Percentiles rank a stretch among this genome's conserved stretches.
Evolutionary conservation across 2,329 filamentous ascomycete genomes (phyloP).

Genomic region (Sporothrix mexicana): DNA sequence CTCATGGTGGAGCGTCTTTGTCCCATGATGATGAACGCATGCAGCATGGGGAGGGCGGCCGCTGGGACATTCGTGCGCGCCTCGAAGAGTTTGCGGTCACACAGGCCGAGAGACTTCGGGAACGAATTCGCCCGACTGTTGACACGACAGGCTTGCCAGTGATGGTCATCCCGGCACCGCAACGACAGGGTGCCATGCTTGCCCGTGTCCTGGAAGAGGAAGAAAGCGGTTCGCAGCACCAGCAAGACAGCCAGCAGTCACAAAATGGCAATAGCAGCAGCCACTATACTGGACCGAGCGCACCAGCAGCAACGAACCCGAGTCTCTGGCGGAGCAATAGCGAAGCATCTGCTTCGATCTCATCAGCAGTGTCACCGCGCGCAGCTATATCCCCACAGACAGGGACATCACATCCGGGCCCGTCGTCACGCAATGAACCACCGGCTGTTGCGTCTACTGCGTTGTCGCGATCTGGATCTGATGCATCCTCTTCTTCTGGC

Average conservation of each 20-base stretch:
- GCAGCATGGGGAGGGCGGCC: slow-evolving; percentile 38
- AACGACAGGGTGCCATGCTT: slow-evolving; percentile 61
- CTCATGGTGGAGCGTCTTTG: background rate
- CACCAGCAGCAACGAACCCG: background rate
- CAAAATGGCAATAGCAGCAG: background rate
- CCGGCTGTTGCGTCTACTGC: slow-evolving; percentile 30
- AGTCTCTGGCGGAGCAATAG: slow-evolving; percentile 12
- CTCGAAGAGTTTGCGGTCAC: slow-evolving; percentile 66
- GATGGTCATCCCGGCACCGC: slow-evolving; percentile 66
- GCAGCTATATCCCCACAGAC: background rate
- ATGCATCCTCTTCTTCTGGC: slow-evolving; percentile 1
- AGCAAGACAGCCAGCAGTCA: background rate
- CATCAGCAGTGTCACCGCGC: background rate
- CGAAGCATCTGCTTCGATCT: background rate
- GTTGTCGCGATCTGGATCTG: slow-evolving; percentile 17
- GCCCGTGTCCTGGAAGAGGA: slow-evolving; percentile 64
- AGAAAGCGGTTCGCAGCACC: slow-evolving; percentile 39
- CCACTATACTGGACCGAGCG: background rate
- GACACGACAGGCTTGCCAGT: slow-evolving; percentile 63
- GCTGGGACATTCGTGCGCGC: slow-evolving; percentile 63
- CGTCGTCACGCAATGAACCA: slow-evolving; percentile 9
- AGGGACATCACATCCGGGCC: background rate
- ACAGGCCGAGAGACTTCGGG: slow-evolving; percentile 65
- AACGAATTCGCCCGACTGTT: slow-evolving; percentile 59
- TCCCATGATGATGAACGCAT: slow-evolving; percentile 13